phyloP scores from a whole-genome alignment of 179 eudicot genomes.

The Spinacia oleracea region DNA sequence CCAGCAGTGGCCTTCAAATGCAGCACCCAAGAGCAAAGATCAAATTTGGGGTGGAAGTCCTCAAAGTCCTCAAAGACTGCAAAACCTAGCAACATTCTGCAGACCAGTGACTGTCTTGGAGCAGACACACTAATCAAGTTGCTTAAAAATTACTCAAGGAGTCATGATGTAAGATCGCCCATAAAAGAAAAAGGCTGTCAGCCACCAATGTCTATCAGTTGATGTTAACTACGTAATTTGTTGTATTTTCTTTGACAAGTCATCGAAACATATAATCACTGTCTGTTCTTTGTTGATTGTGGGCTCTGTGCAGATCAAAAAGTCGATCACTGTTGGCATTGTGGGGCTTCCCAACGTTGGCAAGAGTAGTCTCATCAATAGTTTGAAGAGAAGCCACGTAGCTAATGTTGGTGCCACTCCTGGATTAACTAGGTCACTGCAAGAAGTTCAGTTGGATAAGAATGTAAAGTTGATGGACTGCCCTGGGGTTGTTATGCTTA shows the following conservation, averaged over 20 bases:
- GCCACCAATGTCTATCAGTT: background rate
- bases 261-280: conserved; percentile 1
- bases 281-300: background rate
- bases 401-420: conserved; percentile 96
- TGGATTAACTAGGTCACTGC: conserved; percentile 91
- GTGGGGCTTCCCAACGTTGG: conserved; percentile 98
- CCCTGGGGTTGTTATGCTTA: conserved; percentile 98
- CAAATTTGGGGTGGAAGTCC: conserved; percentile 86
- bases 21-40: conserved; percentile 89
- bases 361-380: conserved; percentile 95
- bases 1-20: conserved; percentile 97
- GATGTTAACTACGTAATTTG: background rate
- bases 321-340: conserved; percentile 86
- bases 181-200: too few species aligned
- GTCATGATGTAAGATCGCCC: conserved; percentile 85
- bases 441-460: conserved; percentile 95
- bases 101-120: conserved; percentile 95
- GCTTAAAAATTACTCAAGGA: conserved; percentile 92
- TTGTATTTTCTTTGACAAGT: background rate
- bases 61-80: conserved; percentile 64
- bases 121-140: conserved; percentile 87
- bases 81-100: conserved; percentile 60
- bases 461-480: conserved; percentile 90
- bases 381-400: conserved; percentile 91
- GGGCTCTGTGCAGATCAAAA: conserved; percentile 63